Percentiles rank a stretch among this genome's conserved stretches.
phyloP scores from a whole-genome alignment of 306 rosid species.

The Luffa aegyptiaca region DNA sequence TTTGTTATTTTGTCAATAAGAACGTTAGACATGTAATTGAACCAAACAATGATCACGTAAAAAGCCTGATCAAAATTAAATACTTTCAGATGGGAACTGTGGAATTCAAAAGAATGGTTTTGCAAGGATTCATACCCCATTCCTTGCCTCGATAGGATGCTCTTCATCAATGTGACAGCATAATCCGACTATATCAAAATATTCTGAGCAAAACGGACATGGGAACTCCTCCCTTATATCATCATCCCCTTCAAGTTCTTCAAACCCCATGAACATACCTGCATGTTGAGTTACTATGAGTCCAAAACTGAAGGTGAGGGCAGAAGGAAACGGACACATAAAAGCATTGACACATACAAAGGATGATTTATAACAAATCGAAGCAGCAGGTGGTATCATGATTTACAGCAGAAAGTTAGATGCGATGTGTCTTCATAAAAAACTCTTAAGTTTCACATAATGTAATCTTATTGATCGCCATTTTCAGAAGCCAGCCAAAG shows the following conservation, averaged over 20 bases:
- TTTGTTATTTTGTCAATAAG: not conserved
- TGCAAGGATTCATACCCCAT: slow-evolving; percentile 56
- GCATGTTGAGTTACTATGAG: slow-evolving; percentile 22
- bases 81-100: not conserved
- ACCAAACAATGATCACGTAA: not conserved
- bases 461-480: not conserved
- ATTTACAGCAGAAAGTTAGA: not conserved
- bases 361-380: not conserved
- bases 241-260: slow-evolving; percentile 76
- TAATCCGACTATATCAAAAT: slow-evolving; percentile 83
- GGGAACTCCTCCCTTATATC: slow-evolving; percentile 83
- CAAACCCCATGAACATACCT: slow-evolving; percentile 90
- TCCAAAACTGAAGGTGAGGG: not conserved
- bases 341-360: not conserved
- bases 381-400: not conserved
- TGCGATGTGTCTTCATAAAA: not conserved
- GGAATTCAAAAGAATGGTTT: not conserved
- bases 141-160: slow-evolving; percentile 75
- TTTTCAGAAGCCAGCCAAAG: not conserved
- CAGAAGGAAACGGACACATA: not conserved
- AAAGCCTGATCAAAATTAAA: not conserved
- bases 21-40: not conserved
- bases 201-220: slow-evolving; percentile 89
- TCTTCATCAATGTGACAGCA: slow-evolving; percentile 98
- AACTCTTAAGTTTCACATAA: not conserved